Evolutionary conservation across 352 stramenopile genomes (phyloP).

Genomic region (Phytophthora foliorum): DNA sequence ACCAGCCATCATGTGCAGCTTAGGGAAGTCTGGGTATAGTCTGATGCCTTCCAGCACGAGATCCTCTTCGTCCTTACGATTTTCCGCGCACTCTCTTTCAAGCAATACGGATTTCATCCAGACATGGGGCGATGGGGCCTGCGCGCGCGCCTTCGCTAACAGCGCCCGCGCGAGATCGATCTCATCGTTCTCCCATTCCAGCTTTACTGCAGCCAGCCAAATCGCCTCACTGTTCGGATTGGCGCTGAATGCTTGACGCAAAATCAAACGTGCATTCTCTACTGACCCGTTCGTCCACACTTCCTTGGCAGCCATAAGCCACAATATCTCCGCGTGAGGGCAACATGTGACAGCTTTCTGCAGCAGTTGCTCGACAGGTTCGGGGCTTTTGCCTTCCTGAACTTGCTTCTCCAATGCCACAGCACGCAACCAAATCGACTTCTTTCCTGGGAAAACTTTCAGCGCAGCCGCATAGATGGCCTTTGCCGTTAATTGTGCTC

Average conservation of each 20-base stretch:
- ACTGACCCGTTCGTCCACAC: conserved; percentile 96
- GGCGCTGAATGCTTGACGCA: conserved; percentile 96
- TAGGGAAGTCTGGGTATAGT: conserved; percentile 93
- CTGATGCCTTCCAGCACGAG: conserved; percentile 93
- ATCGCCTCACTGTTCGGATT: conserved; percentile 97
- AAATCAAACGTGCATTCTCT: conserved; percentile 93
- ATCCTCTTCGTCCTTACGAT: conserved; percentile 71
- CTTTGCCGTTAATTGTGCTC: conserved; percentile 93
- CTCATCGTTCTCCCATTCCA: conserved; percentile 99
- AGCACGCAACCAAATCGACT: conserved; percentile 96
- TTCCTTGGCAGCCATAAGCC: conserved; percentile 98
- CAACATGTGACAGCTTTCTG: conserved; percentile 95
- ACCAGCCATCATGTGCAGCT: conserved; percentile 99
- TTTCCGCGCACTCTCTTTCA: conserved; percentile 90
- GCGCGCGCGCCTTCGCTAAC: conserved; percentile 77
- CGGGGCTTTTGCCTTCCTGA: conserved; percentile 77
- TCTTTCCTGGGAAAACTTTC: conserved; percentile 91
- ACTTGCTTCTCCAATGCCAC: conserved; percentile 97
- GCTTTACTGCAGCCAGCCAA: conserved; percentile 97
- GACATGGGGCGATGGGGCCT: conserved; percentile 93
- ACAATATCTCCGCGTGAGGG: conserved; percentile 97
- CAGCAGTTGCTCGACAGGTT: conserved; percentile 90
- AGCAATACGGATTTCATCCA: conserved; percentile 99
- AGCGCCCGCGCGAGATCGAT: conserved; percentile 92
- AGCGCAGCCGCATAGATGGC: conserved; percentile 96